These are phyloP conservation scores for Metschnikowia matae DNA, from an alignment of 805 yeast genomes.

Conservation along the genomic window DNA sequence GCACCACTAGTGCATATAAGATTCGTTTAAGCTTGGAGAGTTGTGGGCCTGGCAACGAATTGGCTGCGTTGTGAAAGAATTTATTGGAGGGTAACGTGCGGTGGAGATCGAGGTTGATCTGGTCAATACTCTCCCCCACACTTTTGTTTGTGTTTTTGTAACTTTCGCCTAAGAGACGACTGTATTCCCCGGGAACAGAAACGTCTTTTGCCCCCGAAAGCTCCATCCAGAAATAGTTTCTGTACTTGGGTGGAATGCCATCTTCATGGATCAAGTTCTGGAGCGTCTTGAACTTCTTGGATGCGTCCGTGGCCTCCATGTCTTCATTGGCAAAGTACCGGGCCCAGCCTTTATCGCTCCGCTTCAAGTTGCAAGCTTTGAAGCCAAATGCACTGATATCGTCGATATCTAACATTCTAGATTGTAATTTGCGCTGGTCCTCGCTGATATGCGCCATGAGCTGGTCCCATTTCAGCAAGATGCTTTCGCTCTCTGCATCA, in stretches of 20 bases:
- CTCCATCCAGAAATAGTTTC: constrained; percentile 50
- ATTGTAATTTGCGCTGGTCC: constrained; percentile 7
- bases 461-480: constrained; percentile 43
- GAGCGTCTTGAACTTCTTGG: constrained; percentile 10
- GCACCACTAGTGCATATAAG: constrained; percentile 45
- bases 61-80: constrained; percentile 39
- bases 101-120: constrained; percentile 50
- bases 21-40: constrained; percentile 43
- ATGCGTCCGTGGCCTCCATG: constrained; percentile 11
- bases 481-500: constrained; percentile 38
- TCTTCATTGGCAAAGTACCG: constrained; percentile 18
- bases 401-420: neutral
- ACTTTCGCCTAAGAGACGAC: constrained; percentile 21
- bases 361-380: constrained; percentile 34
- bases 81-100: constrained; percentile 54
- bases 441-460: constrained; percentile 33
- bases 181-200: constrained; percentile 46
- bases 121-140: constrained; percentile 32
- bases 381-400: constrained; percentile 32
- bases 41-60: constrained; percentile 51
- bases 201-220: constrained; percentile 47
- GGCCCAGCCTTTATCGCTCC: constrained; percentile 12
- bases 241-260: constrained; percentile 48
- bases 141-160: neutral
- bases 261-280: constrained; percentile 30